A percentile compares a stretch with the other conserved stretches of the same genome.
Evolutionary conservation across 2,329 filamentous ascomycete species (phyloP).

Genomic region (Tolypocladium inflatum): DNA sequence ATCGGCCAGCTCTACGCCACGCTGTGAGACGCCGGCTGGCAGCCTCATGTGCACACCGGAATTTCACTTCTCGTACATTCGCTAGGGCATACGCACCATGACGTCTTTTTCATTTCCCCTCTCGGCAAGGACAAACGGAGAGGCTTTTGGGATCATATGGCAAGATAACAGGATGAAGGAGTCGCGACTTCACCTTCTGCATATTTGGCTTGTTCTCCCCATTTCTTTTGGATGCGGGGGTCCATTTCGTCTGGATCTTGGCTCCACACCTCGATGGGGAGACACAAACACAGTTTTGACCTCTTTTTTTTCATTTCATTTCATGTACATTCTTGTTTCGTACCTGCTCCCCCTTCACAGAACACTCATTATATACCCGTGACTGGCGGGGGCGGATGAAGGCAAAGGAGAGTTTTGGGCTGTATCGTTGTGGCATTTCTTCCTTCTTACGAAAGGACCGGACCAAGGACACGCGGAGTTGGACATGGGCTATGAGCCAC

Average conservation of each 20-base stretch:
- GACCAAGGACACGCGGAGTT: constrained; percentile 2
- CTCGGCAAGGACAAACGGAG: neutral
- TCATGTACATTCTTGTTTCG: neutral
- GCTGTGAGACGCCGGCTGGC: constrained; percentile 10
- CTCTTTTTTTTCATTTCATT: neutral
- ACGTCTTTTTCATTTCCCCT: constrained; percentile 1
- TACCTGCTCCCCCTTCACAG: neutral
- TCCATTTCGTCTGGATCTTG: neutral
- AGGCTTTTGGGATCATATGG: neutral
- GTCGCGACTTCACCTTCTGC: constrained; percentile 11
- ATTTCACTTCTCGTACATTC: constrained; percentile 28
- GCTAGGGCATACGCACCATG: constrained; percentile 18
- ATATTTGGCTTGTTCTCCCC: constrained; percentile 13
- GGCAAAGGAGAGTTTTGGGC: constrained; percentile 2
- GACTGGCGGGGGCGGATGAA: neutral
- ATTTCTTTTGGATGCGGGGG: neutral
- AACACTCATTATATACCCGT: neutral
- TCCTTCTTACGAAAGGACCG: constrained; percentile 1
- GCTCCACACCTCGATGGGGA: neutral
- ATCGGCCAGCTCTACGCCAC: constrained; percentile 42
- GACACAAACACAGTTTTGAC: neutral
- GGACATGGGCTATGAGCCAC: constrained; percentile 14
- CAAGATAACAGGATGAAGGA: neutral
- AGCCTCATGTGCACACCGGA: neutral
- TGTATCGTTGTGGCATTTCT: neutral